A percentile compares a stretch with the other conserved stretches of the same genome.
phyloP scores from a whole-genome alignment of 1,284 basidiomycete genomes.

The Ceratorhiza oryzae-sativae region DNA sequence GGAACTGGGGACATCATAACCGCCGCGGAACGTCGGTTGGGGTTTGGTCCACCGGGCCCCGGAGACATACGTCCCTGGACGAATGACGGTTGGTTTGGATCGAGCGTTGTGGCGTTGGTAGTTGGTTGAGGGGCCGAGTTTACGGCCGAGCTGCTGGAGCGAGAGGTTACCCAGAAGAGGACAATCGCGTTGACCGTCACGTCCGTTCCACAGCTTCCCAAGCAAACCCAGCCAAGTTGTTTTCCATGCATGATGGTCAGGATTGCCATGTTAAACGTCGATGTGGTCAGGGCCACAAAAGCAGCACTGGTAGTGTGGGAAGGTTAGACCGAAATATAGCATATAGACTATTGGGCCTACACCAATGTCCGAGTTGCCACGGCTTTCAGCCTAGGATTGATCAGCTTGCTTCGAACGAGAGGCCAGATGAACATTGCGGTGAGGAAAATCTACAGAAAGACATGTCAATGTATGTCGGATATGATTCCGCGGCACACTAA shows the following conservation, averaged over 20 bases:
- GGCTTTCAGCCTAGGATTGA: slow-evolving; percentile 51
- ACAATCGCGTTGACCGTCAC: slow-evolving; percentile 55
- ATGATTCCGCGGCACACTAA: slow-evolving; percentile 1
- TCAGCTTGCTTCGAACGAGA: slow-evolving; percentile 52
- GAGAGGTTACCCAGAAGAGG: slow-evolving; percentile 54
- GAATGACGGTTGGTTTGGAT: not conserved
- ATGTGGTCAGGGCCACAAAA: slow-evolving; percentile 56
- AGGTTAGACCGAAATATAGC: not conserved
- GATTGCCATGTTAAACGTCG: slow-evolving; percentile 60
- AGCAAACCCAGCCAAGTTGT: slow-evolving; percentile 63
- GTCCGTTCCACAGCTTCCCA: slow-evolving; percentile 61
- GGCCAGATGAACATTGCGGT: slow-evolving; percentile 60
- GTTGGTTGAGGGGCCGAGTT: slow-evolving; percentile 20
- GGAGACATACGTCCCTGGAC: not conserved
- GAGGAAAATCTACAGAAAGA: slow-evolving; percentile 51
- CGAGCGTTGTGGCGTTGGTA: not conserved
- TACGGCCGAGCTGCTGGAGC: not conserved
- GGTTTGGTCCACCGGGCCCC: not conserved
- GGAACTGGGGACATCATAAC: slow-evolving; percentile 17
- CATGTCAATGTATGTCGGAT: not conserved
- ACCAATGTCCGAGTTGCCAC: slow-evolving; percentile 55
- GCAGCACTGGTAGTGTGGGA: slow-evolving; percentile 52
- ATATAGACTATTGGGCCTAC: slow-evolving; percentile 29
- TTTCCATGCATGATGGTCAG: slow-evolving; percentile 59
- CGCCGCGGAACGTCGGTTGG: not conserved